A percentile compares a stretch with the other conserved stretches of the same genome.
phyloP scores from a whole-genome alignment of 306 rosid genomes.

The Cucurbita pepo region DNA sequence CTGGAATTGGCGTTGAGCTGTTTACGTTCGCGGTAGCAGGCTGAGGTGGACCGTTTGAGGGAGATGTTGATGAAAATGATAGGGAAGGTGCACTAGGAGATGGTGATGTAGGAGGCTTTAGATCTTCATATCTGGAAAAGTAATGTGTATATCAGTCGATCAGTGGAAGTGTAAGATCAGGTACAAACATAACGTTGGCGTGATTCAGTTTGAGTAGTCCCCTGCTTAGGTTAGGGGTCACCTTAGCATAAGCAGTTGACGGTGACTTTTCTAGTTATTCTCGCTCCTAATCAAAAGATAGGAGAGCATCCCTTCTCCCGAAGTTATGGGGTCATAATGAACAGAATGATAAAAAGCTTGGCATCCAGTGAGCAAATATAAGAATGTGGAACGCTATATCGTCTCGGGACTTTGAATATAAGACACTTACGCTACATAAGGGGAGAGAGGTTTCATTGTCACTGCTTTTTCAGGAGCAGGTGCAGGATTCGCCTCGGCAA shows the following conservation, averaged over 20 bases:
- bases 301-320: too few species aligned
- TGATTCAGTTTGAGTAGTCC: too few species aligned
- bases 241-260: too few species aligned
- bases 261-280: too few species aligned
- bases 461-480: constrained; percentile 8
- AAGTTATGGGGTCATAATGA: not conserved
- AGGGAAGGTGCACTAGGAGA: constrained; percentile 42
- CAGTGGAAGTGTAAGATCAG: not conserved
- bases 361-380: not conserved
- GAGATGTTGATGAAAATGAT: constrained; percentile 16
- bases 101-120: constrained; percentile 79
- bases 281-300: too few species aligned
- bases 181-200: not conserved
- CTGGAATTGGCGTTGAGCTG: not conserved
- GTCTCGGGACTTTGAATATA: not conserved
- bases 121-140: constrained; percentile 37
- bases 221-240: too few species aligned
- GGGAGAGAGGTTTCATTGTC: constrained; percentile 39
- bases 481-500: constrained; percentile 13
- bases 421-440: constrained; percentile 37
- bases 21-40: not conserved
- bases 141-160: not conserved
- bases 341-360: not conserved
- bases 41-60: constrained; percentile 1
- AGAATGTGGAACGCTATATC: not conserved